These are phyloP conservation scores for Globisporangium heterothallicum DNA, from an alignment of 352 stramenopile species.

Conservation along the genomic window DNA sequence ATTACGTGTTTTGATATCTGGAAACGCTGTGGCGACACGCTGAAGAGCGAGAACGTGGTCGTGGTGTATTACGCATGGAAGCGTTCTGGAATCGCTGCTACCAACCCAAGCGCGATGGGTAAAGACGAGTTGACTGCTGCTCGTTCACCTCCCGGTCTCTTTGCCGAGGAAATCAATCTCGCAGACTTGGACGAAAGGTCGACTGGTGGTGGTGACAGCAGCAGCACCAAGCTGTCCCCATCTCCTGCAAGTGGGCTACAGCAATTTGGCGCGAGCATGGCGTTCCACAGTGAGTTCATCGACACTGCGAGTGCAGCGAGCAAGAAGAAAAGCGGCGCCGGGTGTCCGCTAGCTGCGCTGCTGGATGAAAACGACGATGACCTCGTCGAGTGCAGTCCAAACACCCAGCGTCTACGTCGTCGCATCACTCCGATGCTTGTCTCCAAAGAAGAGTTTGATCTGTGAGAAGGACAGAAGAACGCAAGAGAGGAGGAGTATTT, in stretches of 20 bases:
- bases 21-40: conserved; percentile 55
- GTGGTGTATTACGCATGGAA: conserved; percentile 66
- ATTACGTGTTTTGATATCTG: conserved; percentile 73
- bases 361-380: conserved; percentile 26
- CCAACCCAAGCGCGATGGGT: conserved; percentile 18
- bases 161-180: conserved; percentile 10
- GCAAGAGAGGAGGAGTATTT: not conserved
- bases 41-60: conserved; percentile 62
- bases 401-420: conserved; percentile 29
- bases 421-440: conserved; percentile 52
- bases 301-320: not conserved
- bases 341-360: conserved; percentile 9
- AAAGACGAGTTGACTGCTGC: conserved; percentile 5
- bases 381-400: conserved; percentile 19
- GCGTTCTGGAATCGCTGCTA: not conserved
- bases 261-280: conserved; percentile 36
- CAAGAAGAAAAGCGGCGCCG: not conserved
- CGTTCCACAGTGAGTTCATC: conserved; percentile 21
- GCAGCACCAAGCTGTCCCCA: conserved; percentile 4
- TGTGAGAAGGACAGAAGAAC: conserved; percentile 22
- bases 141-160: conserved; percentile 9
- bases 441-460: conserved; percentile 49
- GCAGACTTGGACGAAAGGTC: conserved; percentile 3
- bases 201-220: not conserved
- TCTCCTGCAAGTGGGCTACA: conserved; percentile 25